Percentiles rank a stretch among this genome's conserved stretches.
Evolutionary conservation across 805 yeast genomes (phyloP).

Genomic region (Starmerella ratchasimensis): DNA sequence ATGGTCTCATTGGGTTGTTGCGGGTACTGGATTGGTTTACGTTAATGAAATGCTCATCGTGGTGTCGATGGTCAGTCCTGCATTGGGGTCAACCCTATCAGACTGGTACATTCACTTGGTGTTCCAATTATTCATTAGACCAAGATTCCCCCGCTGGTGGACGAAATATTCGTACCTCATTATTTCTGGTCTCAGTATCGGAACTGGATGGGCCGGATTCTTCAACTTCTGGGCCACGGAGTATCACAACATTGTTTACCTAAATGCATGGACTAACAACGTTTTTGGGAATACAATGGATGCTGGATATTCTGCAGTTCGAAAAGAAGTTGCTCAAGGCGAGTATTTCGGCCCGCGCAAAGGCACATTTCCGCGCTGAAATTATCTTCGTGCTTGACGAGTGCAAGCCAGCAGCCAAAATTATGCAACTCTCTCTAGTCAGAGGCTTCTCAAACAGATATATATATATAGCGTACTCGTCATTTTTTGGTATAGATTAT

Average conservation of each 20-base stretch:
- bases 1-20: slow-evolving; percentile 25
- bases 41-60: slow-evolving; percentile 13
- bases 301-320: slow-evolving; percentile 1
- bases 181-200: slow-evolving; percentile 37
- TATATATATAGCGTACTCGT: too few relatives aligned
- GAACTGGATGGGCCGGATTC: slow-evolving; percentile 36
- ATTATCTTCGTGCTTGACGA: too few relatives aligned
- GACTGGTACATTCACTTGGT: slow-evolving; percentile 30
- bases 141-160: slow-evolving; percentile 38
- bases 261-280: slow-evolving; percentile 41
- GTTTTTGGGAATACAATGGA: slow-evolving; percentile 1
- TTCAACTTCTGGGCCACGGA: slow-evolving; percentile 33
- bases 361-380: slow-evolving; percentile 7
- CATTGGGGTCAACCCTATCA: slow-evolving; percentile 22
- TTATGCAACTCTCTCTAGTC: too few relatives aligned
- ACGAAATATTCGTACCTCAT: slow-evolving; percentile 38
- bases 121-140: slow-evolving; percentile 34
- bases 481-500: too few relatives aligned
- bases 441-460: too few relatives aligned
- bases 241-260: slow-evolving; percentile 20
- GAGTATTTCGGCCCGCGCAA: slow-evolving; percentile 11
- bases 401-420: too few relatives aligned
- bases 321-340: not conserved
- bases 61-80: not conserved
- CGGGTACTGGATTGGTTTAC: slow-evolving; percentile 12